Percentiles rank a stretch among this genome's conserved stretches.
These are phyloP conservation scores for Rhizophora mangle DNA, from an alignment of 345 rosid species.

Conservation along the genomic window DNA sequence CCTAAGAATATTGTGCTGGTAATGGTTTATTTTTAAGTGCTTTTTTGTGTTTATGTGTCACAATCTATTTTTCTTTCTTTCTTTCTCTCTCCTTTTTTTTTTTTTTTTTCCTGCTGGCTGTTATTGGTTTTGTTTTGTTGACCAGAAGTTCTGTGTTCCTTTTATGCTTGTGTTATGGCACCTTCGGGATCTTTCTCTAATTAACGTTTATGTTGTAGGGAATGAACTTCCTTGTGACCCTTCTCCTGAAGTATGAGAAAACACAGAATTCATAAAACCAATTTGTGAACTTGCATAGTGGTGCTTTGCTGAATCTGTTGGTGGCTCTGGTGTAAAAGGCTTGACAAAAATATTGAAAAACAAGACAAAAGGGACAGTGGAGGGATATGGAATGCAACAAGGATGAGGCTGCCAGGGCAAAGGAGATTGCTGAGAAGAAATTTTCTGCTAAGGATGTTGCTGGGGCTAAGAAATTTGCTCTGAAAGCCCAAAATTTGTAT, in stretches of 20 bases:
- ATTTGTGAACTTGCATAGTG: too few species aligned
- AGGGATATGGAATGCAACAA: slow-evolving; percentile 77
- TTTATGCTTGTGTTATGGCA: not conserved
- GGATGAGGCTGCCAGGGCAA: slow-evolving; percentile 86
- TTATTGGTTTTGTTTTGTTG: not conserved
- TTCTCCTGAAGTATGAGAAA: not conserved
- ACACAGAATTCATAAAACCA: not conserved
- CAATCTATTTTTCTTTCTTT: too few species aligned
- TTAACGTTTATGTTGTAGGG: not conserved
- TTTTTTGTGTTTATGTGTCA: not conserved
- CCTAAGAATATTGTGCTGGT: not conserved
- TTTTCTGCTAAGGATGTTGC: slow-evolving; percentile 56
- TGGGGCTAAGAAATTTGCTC: slow-evolving; percentile 68
- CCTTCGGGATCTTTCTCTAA: not conserved
- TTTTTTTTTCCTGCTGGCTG: not conserved
- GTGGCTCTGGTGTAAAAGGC: not conserved
- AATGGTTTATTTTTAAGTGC: not conserved
- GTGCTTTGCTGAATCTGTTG: too few species aligned
- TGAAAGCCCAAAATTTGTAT: slow-evolving; percentile 72
- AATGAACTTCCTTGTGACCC: not conserved
- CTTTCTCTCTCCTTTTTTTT: not conserved
- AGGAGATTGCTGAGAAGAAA: slow-evolving; percentile 84
- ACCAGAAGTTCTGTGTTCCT: not conserved
- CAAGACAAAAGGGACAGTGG: not conserved
- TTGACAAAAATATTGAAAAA: not conserved